Conservation (phyloP, 2,329 filamentous ascomycete species). For the Biscogniauxia sp. region DNA sequence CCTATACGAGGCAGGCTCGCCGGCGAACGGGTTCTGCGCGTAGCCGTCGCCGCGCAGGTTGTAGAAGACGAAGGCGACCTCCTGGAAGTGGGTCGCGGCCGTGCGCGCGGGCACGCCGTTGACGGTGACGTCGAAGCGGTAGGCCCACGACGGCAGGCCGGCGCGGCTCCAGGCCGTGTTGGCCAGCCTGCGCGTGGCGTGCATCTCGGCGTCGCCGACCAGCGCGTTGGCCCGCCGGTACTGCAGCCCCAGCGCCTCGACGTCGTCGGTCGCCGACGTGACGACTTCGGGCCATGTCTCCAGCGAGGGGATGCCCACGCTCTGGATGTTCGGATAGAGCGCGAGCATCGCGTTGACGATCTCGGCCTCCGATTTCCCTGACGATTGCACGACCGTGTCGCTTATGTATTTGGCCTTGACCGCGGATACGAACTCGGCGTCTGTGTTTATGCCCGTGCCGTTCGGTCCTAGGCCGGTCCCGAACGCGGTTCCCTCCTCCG, state of each 20-base stretch:
- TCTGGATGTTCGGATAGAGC: conserved; percentile 34
- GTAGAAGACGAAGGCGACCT: conserved; percentile 43
- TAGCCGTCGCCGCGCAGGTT: conserved; percentile 34
- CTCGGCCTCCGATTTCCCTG: conserved; percentile 23
- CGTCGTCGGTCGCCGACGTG: conserved; percentile 24
- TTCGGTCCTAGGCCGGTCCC: conserved; percentile 16
- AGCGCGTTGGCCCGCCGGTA: conserved; percentile 31
- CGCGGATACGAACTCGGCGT: conserved; percentile 27
- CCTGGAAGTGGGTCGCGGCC: conserved; percentile 39
- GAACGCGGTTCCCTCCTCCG: conserved; percentile 31
- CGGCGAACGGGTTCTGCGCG: conserved; percentile 30
- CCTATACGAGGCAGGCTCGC: conserved; percentile 24
- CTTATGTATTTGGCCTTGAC: conserved; percentile 8
- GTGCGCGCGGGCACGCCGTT: conserved; percentile 21
- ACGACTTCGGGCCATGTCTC: conserved; percentile 33
- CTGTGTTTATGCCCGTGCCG: conserved; percentile 25
- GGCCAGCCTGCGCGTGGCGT: conserved; percentile 27
- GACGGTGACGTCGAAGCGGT: conserved; percentile 34
- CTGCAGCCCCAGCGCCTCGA: conserved; percentile 27
- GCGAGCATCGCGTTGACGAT: conserved; percentile 24
- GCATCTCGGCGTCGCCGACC: conserved; percentile 29
- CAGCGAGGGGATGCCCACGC: conserved; percentile 34
- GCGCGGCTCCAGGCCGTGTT: conserved; percentile 29
- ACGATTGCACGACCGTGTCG: conserved; percentile 4
- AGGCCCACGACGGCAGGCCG: conserved; percentile 29